A percentile compares a stretch with the other conserved stretches of the same genome.
Evolutionary conservation across 106 monocot genomes (phyloP).

Genomic region (Dendrobium huoshanense): DNA sequence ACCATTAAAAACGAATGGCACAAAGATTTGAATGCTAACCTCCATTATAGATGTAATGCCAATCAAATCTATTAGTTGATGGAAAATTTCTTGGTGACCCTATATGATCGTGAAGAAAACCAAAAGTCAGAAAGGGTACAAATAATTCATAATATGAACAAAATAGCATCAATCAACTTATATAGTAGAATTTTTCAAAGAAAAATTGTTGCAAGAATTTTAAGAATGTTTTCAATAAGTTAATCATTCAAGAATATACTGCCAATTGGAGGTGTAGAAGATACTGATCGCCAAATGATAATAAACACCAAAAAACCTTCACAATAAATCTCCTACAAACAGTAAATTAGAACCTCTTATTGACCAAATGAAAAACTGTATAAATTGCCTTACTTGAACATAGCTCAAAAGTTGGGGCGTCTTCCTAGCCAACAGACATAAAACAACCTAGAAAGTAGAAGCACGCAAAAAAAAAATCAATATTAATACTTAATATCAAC

Average conservation of each 20-base stretch:
- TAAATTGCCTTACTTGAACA: constrained; percentile 40
- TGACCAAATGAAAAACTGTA: not conserved
- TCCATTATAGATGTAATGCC: constrained; percentile 95
- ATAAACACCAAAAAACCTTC: not conserved
- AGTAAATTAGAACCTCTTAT: not conserved
- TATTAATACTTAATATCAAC: not conserved
- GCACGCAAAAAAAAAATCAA: not conserved
- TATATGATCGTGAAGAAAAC: constrained; percentile 15
- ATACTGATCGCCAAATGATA: not conserved
- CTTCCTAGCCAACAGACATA: constrained; percentile 45
- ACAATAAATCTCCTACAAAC: not conserved
- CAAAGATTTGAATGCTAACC: constrained; percentile 28
- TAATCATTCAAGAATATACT: not conserved
- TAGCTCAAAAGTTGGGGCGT: constrained; percentile 46
- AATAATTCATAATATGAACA: not conserved
- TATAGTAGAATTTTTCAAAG: not conserved
- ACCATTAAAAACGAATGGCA: no score
- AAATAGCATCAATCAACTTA: not conserved
- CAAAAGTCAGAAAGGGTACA: not conserved
- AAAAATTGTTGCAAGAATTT: not conserved
- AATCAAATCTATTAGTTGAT: constrained; percentile 78
- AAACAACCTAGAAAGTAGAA: constrained; percentile 41
- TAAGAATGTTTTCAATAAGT: not conserved
- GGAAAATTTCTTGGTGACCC: constrained; percentile 69
- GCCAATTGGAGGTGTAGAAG: not conserved